Base-by-base conservation (phyloP, 2,329 filamentous ascomycete species). In the Dactylellina cionopaga region DNA sequence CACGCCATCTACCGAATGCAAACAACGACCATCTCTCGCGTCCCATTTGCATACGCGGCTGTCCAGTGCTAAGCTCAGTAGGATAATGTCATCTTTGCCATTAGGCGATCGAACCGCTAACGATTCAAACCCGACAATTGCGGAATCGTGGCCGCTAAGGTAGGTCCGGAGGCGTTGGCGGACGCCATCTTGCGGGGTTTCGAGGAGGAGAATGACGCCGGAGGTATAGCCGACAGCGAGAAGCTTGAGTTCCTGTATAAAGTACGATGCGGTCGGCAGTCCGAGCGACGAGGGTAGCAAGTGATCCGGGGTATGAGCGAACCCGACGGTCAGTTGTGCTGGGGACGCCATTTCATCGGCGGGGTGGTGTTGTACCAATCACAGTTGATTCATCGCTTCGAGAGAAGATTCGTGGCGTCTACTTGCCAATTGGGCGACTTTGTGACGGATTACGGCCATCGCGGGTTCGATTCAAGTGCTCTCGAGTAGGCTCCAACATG, bases 11-110 rank as follows among this genome's bases (percentile, higher is more conserved):
- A 64, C 65, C 22, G 70, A 58, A 51, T 76, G 76, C 17, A 77
- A 29, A 49, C 76, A 77, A 3, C 76, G 71, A 4, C 72, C 74
- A 43, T 76, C 73, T 5, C 35, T 59, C 19, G 75, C 44, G 22
- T 70, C 74, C 75, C 75, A 77, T 51, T 77, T 77, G 33, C 66
- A 65, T 39, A 77, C 19, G 35, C 43, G 59, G 9, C 75, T 73
- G 4, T 74, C 73, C 9, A 74, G 35, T 25, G 73, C 72, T 33
- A 77, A 49, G 10, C 66, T 75, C 25, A 77, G 19, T n/a, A 77
- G 56, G 7, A 63, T 59, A 39, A 33, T 56, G 29, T 68, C 68
- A 35, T 76, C 71, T 6, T 52, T 56, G 5, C 69, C 59, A 7
- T 31, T 46, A 24, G 75, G 74, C 1, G 75, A 69, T 11, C 54